Evolutionary conservation across 2,329 filamentous ascomycete genomes (phyloP).

Genomic region (Cordyceps sp.): DNA sequence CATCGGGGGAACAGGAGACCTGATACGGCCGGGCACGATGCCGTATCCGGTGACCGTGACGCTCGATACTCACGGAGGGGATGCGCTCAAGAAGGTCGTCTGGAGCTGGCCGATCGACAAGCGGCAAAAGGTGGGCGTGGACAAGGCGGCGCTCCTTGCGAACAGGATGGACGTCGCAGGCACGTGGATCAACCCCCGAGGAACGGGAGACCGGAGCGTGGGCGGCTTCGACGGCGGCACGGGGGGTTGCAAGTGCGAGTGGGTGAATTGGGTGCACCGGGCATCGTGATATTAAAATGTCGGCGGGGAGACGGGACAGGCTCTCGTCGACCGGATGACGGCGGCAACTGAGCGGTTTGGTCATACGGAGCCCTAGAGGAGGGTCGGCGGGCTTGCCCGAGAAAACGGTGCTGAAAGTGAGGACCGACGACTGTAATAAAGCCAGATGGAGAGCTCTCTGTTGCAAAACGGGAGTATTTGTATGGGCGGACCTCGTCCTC

Average conservation of each 20-base stretch:
- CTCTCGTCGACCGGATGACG: background rate
- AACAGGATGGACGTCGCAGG: conserved; percentile 35
- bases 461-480: no score
- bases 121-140: conserved; percentile 24
- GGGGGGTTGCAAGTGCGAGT: conserved; percentile 45
- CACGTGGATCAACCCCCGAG: conserved; percentile 33
- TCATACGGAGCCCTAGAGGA: no score
- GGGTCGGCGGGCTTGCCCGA: no score
- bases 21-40: conserved; percentile 37
- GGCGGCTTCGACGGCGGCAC: conserved; percentile 48
- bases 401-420: no score
- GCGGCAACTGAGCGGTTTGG: no score
- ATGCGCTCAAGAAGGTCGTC: conserved; percentile 31
- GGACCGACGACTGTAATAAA: no score
- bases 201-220: conserved; percentile 24
- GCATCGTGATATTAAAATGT: background rate
- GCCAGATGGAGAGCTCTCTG: no score
- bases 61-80: conserved; percentile 45
- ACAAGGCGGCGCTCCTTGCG: conserved; percentile 25
- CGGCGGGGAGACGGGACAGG: background rate
- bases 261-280: conserved; percentile 31
- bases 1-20: conserved; percentile 11
- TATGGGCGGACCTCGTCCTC: no score
- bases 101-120: conserved; percentile 35
- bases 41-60: conserved; percentile 46